A percentile compares a stretch with the other conserved stretches of the same genome.
These are phyloP conservation scores for Gaeumannomyces sp. DNA, from an alignment of 2,329 filamentous ascomycete species.

Conservation along the genomic window DNA sequence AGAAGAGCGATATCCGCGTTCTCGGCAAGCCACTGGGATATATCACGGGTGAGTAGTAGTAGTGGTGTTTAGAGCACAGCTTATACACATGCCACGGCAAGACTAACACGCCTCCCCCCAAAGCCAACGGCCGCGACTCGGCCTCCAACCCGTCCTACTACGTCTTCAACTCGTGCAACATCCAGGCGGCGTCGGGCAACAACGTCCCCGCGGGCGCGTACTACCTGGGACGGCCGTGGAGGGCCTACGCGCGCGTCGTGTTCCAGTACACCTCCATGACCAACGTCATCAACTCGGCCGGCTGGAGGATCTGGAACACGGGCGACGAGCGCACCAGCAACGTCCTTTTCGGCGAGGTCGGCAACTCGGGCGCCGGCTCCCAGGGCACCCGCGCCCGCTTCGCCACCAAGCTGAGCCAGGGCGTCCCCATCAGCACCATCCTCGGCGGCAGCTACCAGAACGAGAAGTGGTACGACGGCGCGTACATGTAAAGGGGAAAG, in stretches of 20 bases:
- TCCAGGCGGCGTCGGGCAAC: conserved; percentile 25
- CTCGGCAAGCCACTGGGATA: conserved; percentile 30
- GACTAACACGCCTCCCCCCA: background rate
- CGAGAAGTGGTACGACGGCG: conserved; percentile 6
- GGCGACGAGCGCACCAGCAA: conserved; percentile 26
- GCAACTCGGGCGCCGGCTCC: conserved; percentile 51
- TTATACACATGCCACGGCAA: conserved; percentile 2
- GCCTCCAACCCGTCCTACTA: conserved; percentile 34
- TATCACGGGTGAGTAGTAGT: conserved; percentile 30
- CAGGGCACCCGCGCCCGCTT: conserved; percentile 44
- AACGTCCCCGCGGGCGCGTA: conserved; percentile 31
- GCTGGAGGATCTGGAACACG: conserved; percentile 42
- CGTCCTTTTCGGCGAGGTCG: conserved; percentile 42
- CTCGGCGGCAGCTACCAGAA: conserved; percentile 22
- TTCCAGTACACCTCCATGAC: conserved; percentile 44
- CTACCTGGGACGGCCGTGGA: conserved; percentile 45
- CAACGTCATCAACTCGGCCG: conserved; percentile 50
- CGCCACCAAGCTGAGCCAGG: conserved; percentile 26
- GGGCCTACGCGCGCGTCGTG: conserved; percentile 38
- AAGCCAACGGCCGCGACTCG: conserved; percentile 36
- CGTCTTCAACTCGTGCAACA: conserved; percentile 38
- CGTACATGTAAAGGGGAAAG: conserved; percentile 10
- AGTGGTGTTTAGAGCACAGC: too few relatives aligned
- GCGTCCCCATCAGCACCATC: conserved; percentile 27
- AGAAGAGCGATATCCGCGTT: conserved; percentile 34